Evolutionary conservation across 768 basidiomycete species (phyloP), one percentile per base, ranked within the genome.

Genomic region (Leccinum olivaceopallidum): DNA sequence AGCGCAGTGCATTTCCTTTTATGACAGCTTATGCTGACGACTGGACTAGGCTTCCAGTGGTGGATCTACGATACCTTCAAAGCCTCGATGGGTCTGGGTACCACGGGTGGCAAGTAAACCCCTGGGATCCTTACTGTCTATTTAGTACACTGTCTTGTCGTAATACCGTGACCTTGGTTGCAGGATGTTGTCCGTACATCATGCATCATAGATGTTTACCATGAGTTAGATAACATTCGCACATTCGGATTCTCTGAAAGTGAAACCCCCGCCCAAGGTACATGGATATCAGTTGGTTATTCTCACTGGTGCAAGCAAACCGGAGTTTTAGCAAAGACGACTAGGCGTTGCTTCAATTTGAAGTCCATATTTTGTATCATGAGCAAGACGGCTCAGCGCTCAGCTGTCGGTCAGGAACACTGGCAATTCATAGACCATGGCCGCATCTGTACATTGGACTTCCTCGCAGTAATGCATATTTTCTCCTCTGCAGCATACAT

Each of bases 21-120:
- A 37, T 37, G 26, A 50, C 14, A 24, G 5, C 44, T 47, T 32
- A 20, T 20, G n/a, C 20, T 44, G n/a, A 54, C 39, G 14, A 16
- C 12, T 34, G 26, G 56, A 60, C 72, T 78, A 79, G 92, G 89
- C 71, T 91, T 90, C 89, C 89, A 92, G 81, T 92, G 90, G 90
- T 92, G 91, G 90, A 92, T 94, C 76, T 94, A 93, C 74, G 92
- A 93, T 74, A 80, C 84, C 55, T 93, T 92, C 85, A 93, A 94
- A 81, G 62, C 83, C 37, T 72, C 87, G 58, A 88, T 93, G 88
- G 90, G 90, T 71, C 81, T 93, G 75, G 90, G 90, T 63, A 93
- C 90, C 57, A 92, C 90, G 56, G 90, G 90, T 79, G 90, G 90
- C 75, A 93, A 93, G 79, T 93, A 88, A 76, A 76, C 2, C 14